These are phyloP conservation scores for Entrophospora sp. DNA, from an alignment of 192 early-diverging fungal genomes.

Conservation along the genomic window DNA sequence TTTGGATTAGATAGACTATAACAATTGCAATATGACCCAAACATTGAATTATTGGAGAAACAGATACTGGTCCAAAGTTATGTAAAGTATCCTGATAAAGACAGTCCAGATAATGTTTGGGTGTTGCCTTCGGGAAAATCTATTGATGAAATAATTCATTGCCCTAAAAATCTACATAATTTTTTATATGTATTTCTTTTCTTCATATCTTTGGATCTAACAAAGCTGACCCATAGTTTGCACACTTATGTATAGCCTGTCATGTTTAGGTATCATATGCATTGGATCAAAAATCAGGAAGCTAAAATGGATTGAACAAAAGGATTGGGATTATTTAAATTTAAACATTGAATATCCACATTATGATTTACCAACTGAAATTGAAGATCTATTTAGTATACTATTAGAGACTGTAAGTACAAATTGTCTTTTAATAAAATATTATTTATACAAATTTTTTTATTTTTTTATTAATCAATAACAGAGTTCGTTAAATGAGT, in stretches of 20 bases:
- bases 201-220: background rate
- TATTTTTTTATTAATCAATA: slow-evolving; percentile 17
- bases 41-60: background rate
- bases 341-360: slow-evolving; percentile 6
- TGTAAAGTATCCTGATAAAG: slow-evolving; percentile 4
- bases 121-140: slow-evolving; percentile 4
- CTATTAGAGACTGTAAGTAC: slow-evolving; percentile 18
- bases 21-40: slow-evolving; percentile 7
- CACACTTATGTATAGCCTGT: slow-evolving; percentile 4
- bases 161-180: slow-evolving; percentile 12
- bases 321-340: slow-evolving; percentile 14
- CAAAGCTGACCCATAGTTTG: background rate
- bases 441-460: slow-evolving; percentile 1
- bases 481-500: slow-evolving; percentile 8
- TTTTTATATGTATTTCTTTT: slow-evolving; percentile 4
- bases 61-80: slow-evolving; percentile 1
- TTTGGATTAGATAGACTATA: background rate
- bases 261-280: slow-evolving; percentile 4
- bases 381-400: background rate
- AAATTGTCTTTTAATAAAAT: slow-evolving; percentile 4
- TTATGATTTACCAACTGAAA: background rate
- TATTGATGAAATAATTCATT: slow-evolving; percentile 9
- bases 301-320: slow-evolving; percentile 12
- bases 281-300: slow-evolving; percentile 12
- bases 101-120: slow-evolving; percentile 4